Evolutionary conservation across 2,329 filamentous ascomycete genomes (phyloP), one percentile per base, ranked within the genome.

Genomic region (Celoporthe dispersa): DNA sequence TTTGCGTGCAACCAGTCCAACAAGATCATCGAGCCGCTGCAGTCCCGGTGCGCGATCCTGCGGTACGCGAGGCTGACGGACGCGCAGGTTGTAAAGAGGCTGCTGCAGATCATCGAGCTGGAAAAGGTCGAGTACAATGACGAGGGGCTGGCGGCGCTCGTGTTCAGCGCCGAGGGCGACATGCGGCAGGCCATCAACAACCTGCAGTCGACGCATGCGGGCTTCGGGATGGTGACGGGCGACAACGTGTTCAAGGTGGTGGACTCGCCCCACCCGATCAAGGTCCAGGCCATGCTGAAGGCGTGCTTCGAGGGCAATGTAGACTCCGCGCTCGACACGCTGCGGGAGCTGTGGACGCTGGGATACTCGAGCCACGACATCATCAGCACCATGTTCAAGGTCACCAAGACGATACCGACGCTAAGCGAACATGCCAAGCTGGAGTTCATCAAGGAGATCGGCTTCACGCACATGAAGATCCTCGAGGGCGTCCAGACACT

Each of bases 121-220:
- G 96, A 99, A 81, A 90, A 92, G 74, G 94, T 98, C 60, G 86
- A 96, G 78, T 93, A 94, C 81, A 94, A 91, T 66, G 96, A 99
- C 76, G 95, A 98, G 79, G 96, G 96, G 0, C 86, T 98, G 70
- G 96, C 95, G 0, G 96, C 96, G n/a, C 84, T 99, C 44, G 94
- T 99, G 0, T 99, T 99, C 84, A 96, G 92, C 73, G 96, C 96
- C 8, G 96, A 99, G 81, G 96, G 96, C 69, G 96, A 99, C 79
- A 99, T 99, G 96, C 90, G 96, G 72, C 96, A 99, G 82, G 96
- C 96, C 48, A 97, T 99, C 85, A 99, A 99, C 84, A 98, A 98
- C 80, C 82, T 99, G 75, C 96, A 99, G 80, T 97, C 93, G 74
- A 98, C 96, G 0, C 89, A 86, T 80, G 94, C 95, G 5, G 96